A percentile compares a stretch with the other conserved stretches of the same genome.
These are phyloP conservation scores for Colletotrichum liriopes DNA, from an alignment of 2,329 filamentous ascomycete genomes.

Conservation along the genomic window DNA sequence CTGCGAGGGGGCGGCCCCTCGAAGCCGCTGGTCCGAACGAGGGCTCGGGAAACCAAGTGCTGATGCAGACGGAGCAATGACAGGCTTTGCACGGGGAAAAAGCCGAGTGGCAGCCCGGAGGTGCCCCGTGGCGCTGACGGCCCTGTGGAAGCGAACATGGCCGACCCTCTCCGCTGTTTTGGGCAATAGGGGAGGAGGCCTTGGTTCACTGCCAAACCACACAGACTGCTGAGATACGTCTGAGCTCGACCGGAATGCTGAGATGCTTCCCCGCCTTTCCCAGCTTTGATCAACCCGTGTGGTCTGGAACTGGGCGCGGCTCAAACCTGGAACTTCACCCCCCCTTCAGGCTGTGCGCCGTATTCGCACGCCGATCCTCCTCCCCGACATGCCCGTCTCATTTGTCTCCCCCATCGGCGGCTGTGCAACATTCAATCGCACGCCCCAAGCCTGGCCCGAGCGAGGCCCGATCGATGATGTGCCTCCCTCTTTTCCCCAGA, in stretches of 20 bases:
- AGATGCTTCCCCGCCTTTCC: slow-evolving; percentile 24
- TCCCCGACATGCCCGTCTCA: slow-evolving; percentile 24
- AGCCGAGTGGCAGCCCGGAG: slow-evolving; percentile 24
- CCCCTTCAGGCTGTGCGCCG: slow-evolving; percentile 34
- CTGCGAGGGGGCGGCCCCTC: background rate
- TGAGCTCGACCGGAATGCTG: slow-evolving; percentile 31
- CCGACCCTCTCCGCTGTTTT: slow-evolving; percentile 21
- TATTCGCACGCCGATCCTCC: slow-evolving; percentile 19
- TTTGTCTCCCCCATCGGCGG: background rate
- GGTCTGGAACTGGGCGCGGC: slow-evolving; percentile 17
- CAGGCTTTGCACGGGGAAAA: slow-evolving; percentile 15
- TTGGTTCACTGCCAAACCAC: background rate
- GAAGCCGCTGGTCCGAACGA: slow-evolving; percentile 15
- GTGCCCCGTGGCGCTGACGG: slow-evolving; percentile 21
- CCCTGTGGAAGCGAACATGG: slow-evolving; percentile 12
- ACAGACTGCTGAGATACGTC: slow-evolving; percentile 7
- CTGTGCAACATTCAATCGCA: slow-evolving; percentile 26
- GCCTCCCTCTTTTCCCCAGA: slow-evolving; percentile 15
- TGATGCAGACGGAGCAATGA: slow-evolving; percentile 14
- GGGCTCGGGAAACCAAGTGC: background rate
- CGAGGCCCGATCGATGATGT: slow-evolving; percentile 21
- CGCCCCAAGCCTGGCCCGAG: slow-evolving; percentile 26
- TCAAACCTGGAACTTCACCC: slow-evolving; percentile 27
- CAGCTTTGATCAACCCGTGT: slow-evolving; percentile 14
- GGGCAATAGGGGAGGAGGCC: background rate